Base-by-base conservation (phyloP, 257 asterid species). In the Primulina eburnea region DNA sequence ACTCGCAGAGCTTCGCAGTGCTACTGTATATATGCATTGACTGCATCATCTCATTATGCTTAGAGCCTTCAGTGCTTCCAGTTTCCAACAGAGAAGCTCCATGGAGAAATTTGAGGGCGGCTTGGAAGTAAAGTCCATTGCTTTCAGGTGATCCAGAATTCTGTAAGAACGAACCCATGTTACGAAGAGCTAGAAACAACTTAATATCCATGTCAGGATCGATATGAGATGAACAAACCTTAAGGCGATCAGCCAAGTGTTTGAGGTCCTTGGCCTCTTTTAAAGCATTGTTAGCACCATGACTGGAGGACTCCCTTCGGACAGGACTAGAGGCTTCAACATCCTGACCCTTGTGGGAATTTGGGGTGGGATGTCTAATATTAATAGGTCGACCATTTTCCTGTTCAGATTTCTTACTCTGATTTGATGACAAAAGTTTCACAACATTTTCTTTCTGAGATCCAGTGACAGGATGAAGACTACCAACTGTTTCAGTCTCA, bases 1-100 rank as follows among this genome's bases (percentile, higher is more conserved):
- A 95, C 99, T 88, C 97, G 97, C 96, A 92, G 69, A 95, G 89
- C 77, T 92, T 92, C 65, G 99, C 99, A 11, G 99, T 95, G 89
- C 90, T 87, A 75, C 97, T 87, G 71, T 95, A 92, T 68, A 95
- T 85, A 62, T 91, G 93, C 78, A 81, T 72, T 57, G 98, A 83
- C 83, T 83, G 93, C 86, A 79, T 76, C 79, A 82, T 70, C 61
- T 94, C 98, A 60, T 79, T 87, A 57, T 89, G 88, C 82, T 89
- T 94, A 53, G 85, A 68, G 76, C 80, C 88, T 71, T 92, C 98
- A 68, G 81, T 84, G 77, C 80, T 84, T 79, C 92, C 86, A 14
- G 89, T 78, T 81, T 95, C 99, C 77, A 89, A 75, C 79, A 95
- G 79, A 74, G 96, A 92, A 62, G 99, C 99, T 70, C 95, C 99